phyloP scores from a whole-genome alignment of 106 monocot genomes.

The Platanthera guangdongensis region DNA sequence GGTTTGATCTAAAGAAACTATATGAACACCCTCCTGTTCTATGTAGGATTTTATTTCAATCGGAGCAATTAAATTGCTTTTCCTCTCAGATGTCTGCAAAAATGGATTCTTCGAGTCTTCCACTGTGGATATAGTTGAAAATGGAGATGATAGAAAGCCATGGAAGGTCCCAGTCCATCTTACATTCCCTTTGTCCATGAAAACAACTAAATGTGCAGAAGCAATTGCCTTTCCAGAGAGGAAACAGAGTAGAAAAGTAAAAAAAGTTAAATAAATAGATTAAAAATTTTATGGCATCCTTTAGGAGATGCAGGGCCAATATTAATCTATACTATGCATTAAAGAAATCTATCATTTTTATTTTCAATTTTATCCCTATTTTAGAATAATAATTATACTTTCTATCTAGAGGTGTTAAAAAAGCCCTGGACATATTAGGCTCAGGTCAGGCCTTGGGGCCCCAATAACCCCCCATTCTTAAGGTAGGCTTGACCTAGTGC shows the following conservation, averaged over 20 bases:
- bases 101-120: conserved; percentile 22
- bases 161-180: conserved; percentile 65
- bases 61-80: conserved; percentile 9
- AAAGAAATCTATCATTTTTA: no score
- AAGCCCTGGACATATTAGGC: no score
- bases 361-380: no score
- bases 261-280: not conserved
- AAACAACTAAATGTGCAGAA: conserved; percentile 67
- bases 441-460: no score
- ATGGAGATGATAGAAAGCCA: conserved; percentile 41
- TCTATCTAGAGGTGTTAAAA: no score
- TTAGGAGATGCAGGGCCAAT: not conserved
- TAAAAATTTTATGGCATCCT: not conserved
- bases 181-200: conserved; percentile 81
- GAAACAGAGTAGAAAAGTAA: not conserved
- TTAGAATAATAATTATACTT: no score
- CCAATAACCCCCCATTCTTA: no score
- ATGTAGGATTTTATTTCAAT: conserved; percentile 20
- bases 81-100: conserved; percentile 11
- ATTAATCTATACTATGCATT: not conserved
- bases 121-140: conserved; percentile 28
- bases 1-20: conserved; percentile 30
- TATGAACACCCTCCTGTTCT: conserved; percentile 14
- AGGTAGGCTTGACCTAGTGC: no score
- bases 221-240: conserved; percentile 65